Base-by-base conservation (phyloP, 495 filamentous ascomycete species). In the Penicillium odoratum region DNA sequence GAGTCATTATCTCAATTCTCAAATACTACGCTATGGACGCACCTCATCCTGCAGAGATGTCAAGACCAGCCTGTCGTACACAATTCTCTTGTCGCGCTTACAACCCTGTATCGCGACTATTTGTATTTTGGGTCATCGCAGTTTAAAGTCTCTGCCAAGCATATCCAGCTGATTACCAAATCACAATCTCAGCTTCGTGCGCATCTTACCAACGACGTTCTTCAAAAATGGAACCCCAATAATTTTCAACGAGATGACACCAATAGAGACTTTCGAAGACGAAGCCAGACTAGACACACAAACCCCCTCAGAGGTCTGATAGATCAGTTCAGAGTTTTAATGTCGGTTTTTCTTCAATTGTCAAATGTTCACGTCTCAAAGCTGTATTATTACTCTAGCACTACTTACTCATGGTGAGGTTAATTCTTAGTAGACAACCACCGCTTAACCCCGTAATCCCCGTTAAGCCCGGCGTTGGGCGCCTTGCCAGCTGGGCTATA, bases 171-270 rank as follows among this genome's bases (percentile, higher is more conserved):
- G 2, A 67, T 67, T 36, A 52, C 59, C 9, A 62, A 61, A 36
- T 65, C 58, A 10, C 66, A 68, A 48, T 61, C 60, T 18, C 65
- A 68, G 34, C 58, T 68, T 15, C 33, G 49, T 25, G 47, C 48
- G 2, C 57, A 66, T 51, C 63, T 71, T 6, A 57, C 59, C 73
- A 63, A 91, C 88, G 18, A 91, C 88, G 62, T 89, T 90, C 74
- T 90, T 93, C 52, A 92, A 69, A 59, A 91, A 93, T 4, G 85
- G 74, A 51, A 88, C 88, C 7, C 89, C 88, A 2, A 91, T 60
- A 42, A 89, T 83, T 56, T 78, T 80, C 15, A 81, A 66, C 26
- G 72, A 72, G 0, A 67, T 56, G 0, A 71, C 79, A 3, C 16
- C 72, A 31, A 58, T 11, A 4, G 55, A 46, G 6, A 60, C 59